phyloP scores from a whole-genome alignment of 371 early-diverging fungal species.

The Rhizopus delemar region DNA sequence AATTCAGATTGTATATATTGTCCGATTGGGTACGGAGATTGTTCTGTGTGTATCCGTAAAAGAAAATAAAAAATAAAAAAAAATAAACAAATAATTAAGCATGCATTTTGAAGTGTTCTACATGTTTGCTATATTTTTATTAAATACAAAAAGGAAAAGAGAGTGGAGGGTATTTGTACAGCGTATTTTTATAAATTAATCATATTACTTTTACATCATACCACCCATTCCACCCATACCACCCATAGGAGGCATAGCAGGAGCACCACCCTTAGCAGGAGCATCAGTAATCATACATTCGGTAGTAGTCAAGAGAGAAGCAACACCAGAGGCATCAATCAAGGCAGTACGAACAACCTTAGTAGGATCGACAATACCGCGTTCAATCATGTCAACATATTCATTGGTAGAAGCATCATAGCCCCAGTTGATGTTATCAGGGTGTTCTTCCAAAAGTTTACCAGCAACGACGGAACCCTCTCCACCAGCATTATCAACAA shows the following conservation, averaged over 20 bases:
- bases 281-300: constrained; percentile 97
- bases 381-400: constrained; percentile 93
- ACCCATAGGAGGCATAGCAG: constrained; percentile 35
- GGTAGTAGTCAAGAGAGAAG: constrained; percentile 92
- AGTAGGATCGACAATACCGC: constrained; percentile 95
- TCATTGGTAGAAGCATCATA: constrained; percentile 91
- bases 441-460: constrained; percentile 78
- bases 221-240: constrained; percentile 38
- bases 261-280: constrained; percentile 67
- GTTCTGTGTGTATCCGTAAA: too few species aligned
- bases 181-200: background rate
- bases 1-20: too few species aligned
- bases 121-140: background rate
- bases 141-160: constrained; percentile 3
- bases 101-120: background rate
- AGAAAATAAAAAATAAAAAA: too few species aligned
- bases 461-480: constrained; percentile 96
- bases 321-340: constrained; percentile 94
- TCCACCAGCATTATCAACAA: constrained; percentile 95
- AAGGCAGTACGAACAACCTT: constrained; percentile 97
- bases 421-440: constrained; percentile 83
- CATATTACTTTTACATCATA: constrained; percentile 39
- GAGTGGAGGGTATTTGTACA: background rate
- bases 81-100: too few species aligned
- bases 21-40: too few species aligned